phyloP scores from a whole-genome alignment of 345 rosid genomes.

The Sonneratia caseolaris region DNA sequence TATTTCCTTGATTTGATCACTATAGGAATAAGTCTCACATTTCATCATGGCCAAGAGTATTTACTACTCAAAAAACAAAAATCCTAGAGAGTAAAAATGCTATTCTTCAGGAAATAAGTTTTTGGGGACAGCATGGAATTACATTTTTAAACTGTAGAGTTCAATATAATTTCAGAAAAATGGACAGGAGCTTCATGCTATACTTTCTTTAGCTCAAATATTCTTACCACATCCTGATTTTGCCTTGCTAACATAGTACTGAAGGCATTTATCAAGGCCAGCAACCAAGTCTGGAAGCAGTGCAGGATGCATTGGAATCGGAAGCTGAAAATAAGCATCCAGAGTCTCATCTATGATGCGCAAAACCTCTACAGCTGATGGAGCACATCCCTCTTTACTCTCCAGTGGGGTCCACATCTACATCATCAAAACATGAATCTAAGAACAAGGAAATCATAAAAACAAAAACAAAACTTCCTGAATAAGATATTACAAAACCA shows the following conservation, averaged over 20 bases:
- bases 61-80: too few relatives aligned
- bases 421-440: slow-evolving; percentile 14
- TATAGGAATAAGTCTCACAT: neutral
- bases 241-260: slow-evolving; percentile 68
- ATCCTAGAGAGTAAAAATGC: neutral
- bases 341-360: slow-evolving; percentile 74
- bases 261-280: slow-evolving; percentile 87
- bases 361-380: slow-evolving; percentile 74
- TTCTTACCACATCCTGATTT: slow-evolving; percentile 86
- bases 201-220: neutral
- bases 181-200: neutral
- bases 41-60: neutral
- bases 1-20: neutral
- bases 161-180: neutral
- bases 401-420: slow-evolving; percentile 67
- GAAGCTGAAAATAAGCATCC: slow-evolving; percentile 85
- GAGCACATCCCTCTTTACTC: slow-evolving; percentile 67
- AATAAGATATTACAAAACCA: neutral
- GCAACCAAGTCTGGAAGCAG: slow-evolving; percentile 77
- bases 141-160: neutral
- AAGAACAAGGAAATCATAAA: slow-evolving; percentile 3
- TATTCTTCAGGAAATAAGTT: neutral
- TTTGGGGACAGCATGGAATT: neutral
- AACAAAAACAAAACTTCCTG: neutral
- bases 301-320: slow-evolving; percentile 89